Conservation (phyloP, 192 early-diverging fungal genomes). For the Umbelopsis isabellina region DNA sequence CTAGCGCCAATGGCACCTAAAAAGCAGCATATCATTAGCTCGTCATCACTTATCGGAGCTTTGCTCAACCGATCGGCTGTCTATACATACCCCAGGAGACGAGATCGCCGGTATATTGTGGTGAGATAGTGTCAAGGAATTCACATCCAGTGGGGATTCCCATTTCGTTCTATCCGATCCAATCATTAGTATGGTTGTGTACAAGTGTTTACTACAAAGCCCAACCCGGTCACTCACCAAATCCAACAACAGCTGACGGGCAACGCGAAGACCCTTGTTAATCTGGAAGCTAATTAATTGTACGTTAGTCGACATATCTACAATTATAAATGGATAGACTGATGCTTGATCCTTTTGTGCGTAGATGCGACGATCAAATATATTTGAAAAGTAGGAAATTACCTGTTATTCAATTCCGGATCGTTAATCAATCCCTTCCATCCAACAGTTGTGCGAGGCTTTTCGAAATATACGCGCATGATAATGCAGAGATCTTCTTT, state of each 20-base stretch:
- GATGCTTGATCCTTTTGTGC: background rate
- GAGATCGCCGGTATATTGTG: constrained; percentile 80
- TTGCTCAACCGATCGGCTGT: background rate
- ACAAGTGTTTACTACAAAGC: too few species aligned
- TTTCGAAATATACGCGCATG: constrained; percentile 90
- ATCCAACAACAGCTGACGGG: constrained; percentile 70
- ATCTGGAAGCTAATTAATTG: constrained; percentile 60
- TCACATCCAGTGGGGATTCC: constrained; percentile 79
- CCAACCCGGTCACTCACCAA: constrained; percentile 43
- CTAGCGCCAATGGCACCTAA: constrained; percentile 77
- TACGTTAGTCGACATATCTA: background rate
- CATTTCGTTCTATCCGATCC: constrained; percentile 54
- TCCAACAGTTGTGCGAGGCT: constrained; percentile 82
- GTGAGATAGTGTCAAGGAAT: constrained; percentile 82
- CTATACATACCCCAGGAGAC: constrained; percentile 62
- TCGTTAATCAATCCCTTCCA: constrained; percentile 96
- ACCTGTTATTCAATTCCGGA: constrained; percentile 70
- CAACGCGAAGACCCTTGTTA: constrained; percentile 83
- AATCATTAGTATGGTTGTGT: too few species aligned
- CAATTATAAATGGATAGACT: background rate
- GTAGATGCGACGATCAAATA: background rate
- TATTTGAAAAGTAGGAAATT: background rate
- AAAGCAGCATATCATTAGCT: background rate
- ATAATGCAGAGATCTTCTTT: constrained; percentile 70
- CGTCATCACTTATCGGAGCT: background rate